Base-by-base conservation (phyloP, 140 eudicot genomes). In the Artemisia princeps region DNA sequence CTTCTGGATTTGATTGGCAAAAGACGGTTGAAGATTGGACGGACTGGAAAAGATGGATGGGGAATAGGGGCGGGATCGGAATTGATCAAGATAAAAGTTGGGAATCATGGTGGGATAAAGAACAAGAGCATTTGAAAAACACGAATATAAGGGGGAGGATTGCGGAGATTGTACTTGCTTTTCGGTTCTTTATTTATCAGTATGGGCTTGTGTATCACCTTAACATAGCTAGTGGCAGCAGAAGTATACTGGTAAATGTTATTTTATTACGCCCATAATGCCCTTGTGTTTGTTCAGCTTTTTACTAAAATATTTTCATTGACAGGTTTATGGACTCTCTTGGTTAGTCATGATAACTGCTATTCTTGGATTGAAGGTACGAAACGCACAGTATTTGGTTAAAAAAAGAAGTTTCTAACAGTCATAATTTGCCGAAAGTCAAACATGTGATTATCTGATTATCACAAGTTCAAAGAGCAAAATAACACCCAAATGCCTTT, bases 1-100 rank as follows among this genome's bases (percentile, higher is more conserved):
- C 98, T 37, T 85, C 98, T n/a, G 98, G 98, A 66, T 91, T 91
- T 33, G 98, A 92, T 26, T 92, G 98, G 98, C 98, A 85, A 74
- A 92, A 92, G 65, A 92, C 98, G 8, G 98, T 92, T 16, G 98
- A 92, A 37, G 98, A 92, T 71, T 92, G 96, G 98, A 80, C 98
- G 0, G 96, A 92, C 46, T 92, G 98, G 98, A 92, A 85, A 68
- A 78, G 95, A 74, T 92, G 98, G 98, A 92, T 92, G 98, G 98
- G 96, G 14, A 86, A 92, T 48, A 84, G 98, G 6, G 98, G 98
- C 4, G 96, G 98, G 14, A 92, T 88, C 37, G 98, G 96, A 28
- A 88, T 92, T 51, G 74, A 87, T 7, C 87, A 71, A 4, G 96
- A 92, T 74, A 88, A 86, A 82, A 92, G 98, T 76, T 92, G 98